These are phyloP conservation scores for Glonium stellatum DNA, from an alignment of 495 filamentous ascomycete species.

Conservation along the genomic window DNA sequence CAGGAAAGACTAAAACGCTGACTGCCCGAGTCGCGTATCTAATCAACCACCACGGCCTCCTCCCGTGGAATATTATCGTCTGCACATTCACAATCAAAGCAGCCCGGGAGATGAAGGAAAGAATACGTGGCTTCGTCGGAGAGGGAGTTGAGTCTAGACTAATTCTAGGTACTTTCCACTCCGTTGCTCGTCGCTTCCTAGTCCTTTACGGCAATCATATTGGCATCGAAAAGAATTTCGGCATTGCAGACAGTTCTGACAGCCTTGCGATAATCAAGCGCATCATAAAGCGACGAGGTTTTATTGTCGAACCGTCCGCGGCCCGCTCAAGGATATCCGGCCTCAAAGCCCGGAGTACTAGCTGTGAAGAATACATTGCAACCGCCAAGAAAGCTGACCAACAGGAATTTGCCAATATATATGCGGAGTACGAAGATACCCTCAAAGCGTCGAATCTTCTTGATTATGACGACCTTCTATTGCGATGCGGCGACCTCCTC, in stretches of 20 bases:
- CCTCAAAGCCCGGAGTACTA: slow-evolving; percentile 67
- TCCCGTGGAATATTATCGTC: slow-evolving; percentile 88
- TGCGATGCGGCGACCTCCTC: slow-evolving; percentile 78
- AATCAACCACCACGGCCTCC: slow-evolving; percentile 67
- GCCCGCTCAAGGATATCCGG: slow-evolving; percentile 75
- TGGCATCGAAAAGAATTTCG: slow-evolving; percentile 74
- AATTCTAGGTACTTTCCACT: slow-evolving; percentile 93
- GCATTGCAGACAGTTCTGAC: slow-evolving; percentile 85
- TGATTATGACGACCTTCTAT: slow-evolving; percentile 91
- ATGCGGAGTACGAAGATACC: slow-evolving; percentile 68
- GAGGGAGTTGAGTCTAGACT: slow-evolving; percentile 69
- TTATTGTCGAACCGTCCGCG: slow-evolving; percentile 59
- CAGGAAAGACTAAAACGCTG: slow-evolving; percentile 94
- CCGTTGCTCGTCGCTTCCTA: slow-evolving; percentile 81
- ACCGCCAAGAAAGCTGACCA: slow-evolving; percentile 51
- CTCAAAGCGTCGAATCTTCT: slow-evolving; percentile 72
- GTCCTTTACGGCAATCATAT: slow-evolving; percentile 80
- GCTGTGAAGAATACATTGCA: slow-evolving; percentile 41
- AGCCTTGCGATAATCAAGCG: slow-evolving; percentile 68
- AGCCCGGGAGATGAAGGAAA: slow-evolving; percentile 88
- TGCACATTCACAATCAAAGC: slow-evolving; percentile 98
- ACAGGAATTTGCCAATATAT: slow-evolving; percentile 70
- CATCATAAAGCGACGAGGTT: slow-evolving; percentile 58
- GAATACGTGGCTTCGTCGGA: slow-evolving; percentile 72
- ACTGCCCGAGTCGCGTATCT: slow-evolving; percentile 92